These are phyloP conservation scores for Tetrapyrgos nigripes DNA, from an alignment of 1,284 basidiomycete species.

Conservation along the genomic window DNA sequence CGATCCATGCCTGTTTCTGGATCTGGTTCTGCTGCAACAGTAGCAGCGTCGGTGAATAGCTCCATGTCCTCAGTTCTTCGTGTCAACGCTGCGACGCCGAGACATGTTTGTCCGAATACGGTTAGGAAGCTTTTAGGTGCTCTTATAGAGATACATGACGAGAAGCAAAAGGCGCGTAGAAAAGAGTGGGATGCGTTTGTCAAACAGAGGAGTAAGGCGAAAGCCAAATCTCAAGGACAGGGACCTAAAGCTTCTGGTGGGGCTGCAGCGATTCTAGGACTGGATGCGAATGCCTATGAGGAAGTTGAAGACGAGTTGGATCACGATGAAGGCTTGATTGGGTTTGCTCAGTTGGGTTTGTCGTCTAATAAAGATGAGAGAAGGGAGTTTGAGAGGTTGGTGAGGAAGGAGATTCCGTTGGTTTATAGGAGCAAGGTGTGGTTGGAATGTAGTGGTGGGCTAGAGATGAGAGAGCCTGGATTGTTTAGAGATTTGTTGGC, in stretches of 20 bases:
- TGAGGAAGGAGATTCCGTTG: conserved; percentile 88
- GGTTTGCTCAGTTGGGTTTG: conserved; percentile 86
- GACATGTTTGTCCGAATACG: conserved; percentile 77
- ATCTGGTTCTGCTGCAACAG: conserved; percentile 29
- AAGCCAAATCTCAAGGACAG: conserved; percentile 28
- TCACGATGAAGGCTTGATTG: conserved; percentile 82
- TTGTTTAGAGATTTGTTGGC: conserved; percentile 86
- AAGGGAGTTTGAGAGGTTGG: conserved; percentile 80
- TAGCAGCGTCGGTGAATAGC: conserved; percentile 28
- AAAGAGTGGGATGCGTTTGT: conserved; percentile 93
- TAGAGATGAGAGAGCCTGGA: conserved; percentile 93
- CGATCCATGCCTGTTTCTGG: conserved; percentile 40
- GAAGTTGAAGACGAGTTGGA: conserved; percentile 69
- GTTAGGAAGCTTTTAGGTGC: conserved; percentile 81
- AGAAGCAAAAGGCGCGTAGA: conserved; percentile 75
- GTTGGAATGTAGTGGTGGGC: conserved; percentile 91
- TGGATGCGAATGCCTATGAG: conserved; percentile 48
- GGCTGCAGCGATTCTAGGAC: conserved; percentile 66
- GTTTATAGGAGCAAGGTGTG: conserved; percentile 89
- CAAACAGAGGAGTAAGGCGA: conserved; percentile 62
- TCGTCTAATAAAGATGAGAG: conserved; percentile 79
- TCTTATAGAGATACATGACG: conserved; percentile 87
- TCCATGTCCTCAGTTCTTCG: conserved; percentile 59
- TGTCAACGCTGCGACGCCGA: conserved; percentile 64
- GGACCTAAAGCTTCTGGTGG: conserved; percentile 37